Percentiles rank a stretch among this genome's conserved stretches.
Evolutionary conservation across 495 filamentous ascomycete species (phyloP).

Genomic region (Tuber umbilicatum): DNA sequence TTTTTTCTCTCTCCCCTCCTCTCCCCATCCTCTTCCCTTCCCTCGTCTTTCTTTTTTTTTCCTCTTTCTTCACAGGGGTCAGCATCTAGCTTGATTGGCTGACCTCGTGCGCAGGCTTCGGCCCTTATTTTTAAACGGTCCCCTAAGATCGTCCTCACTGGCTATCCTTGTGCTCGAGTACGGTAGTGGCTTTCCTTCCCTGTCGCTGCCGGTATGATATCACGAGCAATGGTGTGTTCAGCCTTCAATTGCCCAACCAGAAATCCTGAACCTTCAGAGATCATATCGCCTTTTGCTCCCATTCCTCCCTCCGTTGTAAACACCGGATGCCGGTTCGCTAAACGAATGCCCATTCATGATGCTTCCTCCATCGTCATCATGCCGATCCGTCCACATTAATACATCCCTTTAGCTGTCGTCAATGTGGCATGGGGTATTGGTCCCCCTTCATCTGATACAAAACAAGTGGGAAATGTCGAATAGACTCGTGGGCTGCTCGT

Average conservation of each 20-base stretch:
- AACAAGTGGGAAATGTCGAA: background rate
- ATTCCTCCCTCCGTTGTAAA: background rate
- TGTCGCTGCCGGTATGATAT: background rate
- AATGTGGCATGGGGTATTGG: slow-evolving; percentile 3
- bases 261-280: background rate
- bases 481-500: background rate
- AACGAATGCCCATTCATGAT: slow-evolving; percentile 4
- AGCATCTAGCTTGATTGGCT: background rate
- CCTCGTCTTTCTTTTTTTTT: background rate
- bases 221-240: background rate
- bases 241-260: background rate
- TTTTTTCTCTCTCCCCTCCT: background rate
- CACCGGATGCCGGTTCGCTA: slow-evolving; percentile 1
- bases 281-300: background rate
- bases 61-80: background rate
- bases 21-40: background rate
- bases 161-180: background rate
- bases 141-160: background rate
- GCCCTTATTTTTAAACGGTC: slow-evolving; percentile 6
- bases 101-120: background rate
- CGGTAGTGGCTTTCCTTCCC: background rate
- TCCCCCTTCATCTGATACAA: slow-evolving; percentile 1
- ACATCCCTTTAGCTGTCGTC: background rate
- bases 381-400: background rate
- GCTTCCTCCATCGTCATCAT: slow-evolving; percentile 1